Evolutionary conservation across 495 filamentous ascomycete species (phyloP), one percentile per base, ranked within the genome.

Genomic region (Sordaria brevicollis): DNA sequence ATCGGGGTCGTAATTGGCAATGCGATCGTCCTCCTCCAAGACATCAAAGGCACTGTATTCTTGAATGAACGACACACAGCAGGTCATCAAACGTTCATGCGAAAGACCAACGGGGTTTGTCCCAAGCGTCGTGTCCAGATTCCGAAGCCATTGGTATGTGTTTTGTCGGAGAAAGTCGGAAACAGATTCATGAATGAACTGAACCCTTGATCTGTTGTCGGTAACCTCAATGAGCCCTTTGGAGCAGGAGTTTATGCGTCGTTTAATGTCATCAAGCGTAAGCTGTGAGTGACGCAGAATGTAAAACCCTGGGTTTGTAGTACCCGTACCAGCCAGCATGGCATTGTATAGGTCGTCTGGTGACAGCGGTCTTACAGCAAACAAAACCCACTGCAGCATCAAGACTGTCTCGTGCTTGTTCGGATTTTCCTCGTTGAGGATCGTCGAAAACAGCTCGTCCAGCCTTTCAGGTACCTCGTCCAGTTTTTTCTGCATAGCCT

Each of bases 171-270:
- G 69, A 49, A 75, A 75, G 13, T 73, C 67, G 10, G 65, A 68
- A 43, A 75, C 72, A 17, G 72, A 75, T 21, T 65, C 13, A 34
- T 75, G 74, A 31, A 75, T 75, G 10, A 75, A 75, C n/a, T 41
- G 38, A 41, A 41, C 38, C 9, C 34, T 36, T 33, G 66, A 33
- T 9, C 6, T 1, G 1, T 21, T 11, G 10, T 10, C 38, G 34
- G 54, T 34, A 49, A 68, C 38, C 35, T 73, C 69, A 7, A 74
- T 67, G 33, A 75, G 71, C 2, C 74, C 74, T 35, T 39, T 71
- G 1, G 74, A 75, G 5, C 70, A 69, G 13, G 5, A 4, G 31
- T 7, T 72, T n/a, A 75, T 75, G n/a, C 73, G 73, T 49, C 73
- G 67, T 34, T 17, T 69, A 9, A 75, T 72, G 10, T 33, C 19